Base-by-base conservation (phyloP, 2,329 filamentous ascomycete genomes). In the Coniella lustricola region DNA sequence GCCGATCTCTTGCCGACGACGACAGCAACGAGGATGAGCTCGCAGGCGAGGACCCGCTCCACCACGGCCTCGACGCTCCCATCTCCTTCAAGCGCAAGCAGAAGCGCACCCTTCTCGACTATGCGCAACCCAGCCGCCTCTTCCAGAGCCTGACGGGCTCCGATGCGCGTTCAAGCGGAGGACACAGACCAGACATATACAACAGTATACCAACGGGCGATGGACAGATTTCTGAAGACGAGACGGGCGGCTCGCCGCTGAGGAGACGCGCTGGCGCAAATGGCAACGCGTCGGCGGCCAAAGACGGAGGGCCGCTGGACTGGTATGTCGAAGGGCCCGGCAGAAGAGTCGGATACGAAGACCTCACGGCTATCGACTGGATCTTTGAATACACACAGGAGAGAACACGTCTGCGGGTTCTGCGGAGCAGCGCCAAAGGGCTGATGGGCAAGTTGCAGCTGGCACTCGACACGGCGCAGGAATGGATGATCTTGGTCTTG, bases 351-450 rank as follows among this genome's bases (percentile, higher is more conserved):
- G 91, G 87, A 47, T 98, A 98, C 69, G 91, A 96, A 62, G 87
- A 98, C 68, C 74, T 96, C 64, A 96, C 91, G 14, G 91, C 93
- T 50, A 98, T 98, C 64, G 93, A 98, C 71, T 98, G 93, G 93
- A 97, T 97, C 62, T 97, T 95, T 60, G 93, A 98, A 67, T 95
- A 97, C 63, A 93, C 87, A 45, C 96, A 96, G 66, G 93, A 98
- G 69, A 81, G 93, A 17, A 89, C 95, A 65, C 81, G 93, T 20
- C 71, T 94, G 59, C 81, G 89, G n/a, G 78, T 85, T 25, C 72
- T 98, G 17, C 79, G 82, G 48, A 79, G 85, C 0, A 80, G 77
- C 58, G 77, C 82, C 7, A 75, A 79, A 17, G 87, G 90, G 0
- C 57, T 95, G 4, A 52, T 90, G 17, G 89, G 90, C 12, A 81